phyloP scores from a whole-genome alignment of 148 eudicot species.

The Cornus kousa region DNA sequence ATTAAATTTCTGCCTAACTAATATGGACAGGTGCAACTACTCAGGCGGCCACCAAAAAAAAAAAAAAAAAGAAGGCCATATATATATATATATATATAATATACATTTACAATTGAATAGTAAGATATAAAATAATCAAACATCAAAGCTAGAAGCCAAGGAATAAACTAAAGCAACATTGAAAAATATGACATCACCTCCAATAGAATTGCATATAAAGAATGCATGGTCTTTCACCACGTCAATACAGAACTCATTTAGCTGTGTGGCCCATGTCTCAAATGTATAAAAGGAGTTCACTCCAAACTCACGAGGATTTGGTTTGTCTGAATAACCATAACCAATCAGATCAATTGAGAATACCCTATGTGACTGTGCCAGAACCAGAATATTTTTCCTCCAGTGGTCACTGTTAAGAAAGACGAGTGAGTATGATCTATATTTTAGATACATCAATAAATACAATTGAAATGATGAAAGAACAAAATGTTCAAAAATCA shows the following conservation, averaged over 20 bases:
- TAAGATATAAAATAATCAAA: not conserved
- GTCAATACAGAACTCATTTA: conserved; percentile 83
- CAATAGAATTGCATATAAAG: conserved; percentile 95
- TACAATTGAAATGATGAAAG: not conserved
- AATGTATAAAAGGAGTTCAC: conserved; percentile 69
- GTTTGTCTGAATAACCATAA: conserved; percentile 97
- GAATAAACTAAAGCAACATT: not conserved
- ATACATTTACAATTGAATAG: not conserved
- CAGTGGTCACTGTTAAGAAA: conserved; percentile 76
- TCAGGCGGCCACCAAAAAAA: not conserved
- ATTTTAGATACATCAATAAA: not conserved
- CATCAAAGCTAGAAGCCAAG: not conserved
- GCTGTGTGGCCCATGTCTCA: conserved; percentile 89
- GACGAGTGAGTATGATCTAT: not conserved
- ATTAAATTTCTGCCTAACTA: no score
- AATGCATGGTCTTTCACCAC: conserved; percentile 75
- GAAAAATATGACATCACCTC: conserved; percentile 62
- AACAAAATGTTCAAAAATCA: not conserved
- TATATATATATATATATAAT: not conserved
- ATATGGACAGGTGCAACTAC: not conserved
- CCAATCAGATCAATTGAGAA: conserved; percentile 91
- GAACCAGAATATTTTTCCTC: conserved; percentile 88
- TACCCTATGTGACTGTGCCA: conserved; percentile 76
- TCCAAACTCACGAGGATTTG: conserved; percentile 74
- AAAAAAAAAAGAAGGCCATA: not conserved